Conservation (phyloP, 1,284 basidiomycete species). For the Rhizoctonia solani region DNA sequence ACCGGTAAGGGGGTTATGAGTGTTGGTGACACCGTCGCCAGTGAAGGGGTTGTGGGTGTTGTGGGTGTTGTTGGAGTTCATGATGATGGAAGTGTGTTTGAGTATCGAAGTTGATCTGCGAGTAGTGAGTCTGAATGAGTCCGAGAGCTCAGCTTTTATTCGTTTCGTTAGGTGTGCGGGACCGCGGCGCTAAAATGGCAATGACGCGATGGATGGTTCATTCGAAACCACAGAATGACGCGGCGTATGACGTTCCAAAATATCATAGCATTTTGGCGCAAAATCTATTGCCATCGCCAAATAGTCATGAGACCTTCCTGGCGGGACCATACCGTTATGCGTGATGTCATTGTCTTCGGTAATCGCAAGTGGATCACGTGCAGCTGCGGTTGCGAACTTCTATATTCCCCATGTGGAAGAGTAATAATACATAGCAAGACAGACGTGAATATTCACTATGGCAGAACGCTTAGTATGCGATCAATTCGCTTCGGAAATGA, state of each 20-base stretch:
- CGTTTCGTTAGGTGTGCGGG: neutral
- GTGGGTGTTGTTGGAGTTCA: neutral
- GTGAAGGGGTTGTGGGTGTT: conserved; percentile 27
- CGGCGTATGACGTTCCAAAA: no score
- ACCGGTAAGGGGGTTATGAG: conserved; percentile 19
- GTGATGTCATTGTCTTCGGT: neutral
- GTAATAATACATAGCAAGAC: neutral
- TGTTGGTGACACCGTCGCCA: conserved; percentile 17
- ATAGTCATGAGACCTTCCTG: neutral
- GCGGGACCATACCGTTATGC: neutral
- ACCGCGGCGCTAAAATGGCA: neutral
- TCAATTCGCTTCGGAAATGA: neutral
- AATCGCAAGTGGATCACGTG: neutral
- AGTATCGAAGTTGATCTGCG: neutral
- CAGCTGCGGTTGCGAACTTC: neutral
- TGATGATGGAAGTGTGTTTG: neutral
- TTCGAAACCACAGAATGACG: neutral
- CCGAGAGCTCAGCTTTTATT: no score
- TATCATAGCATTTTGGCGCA: no score
- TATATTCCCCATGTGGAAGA: neutral
- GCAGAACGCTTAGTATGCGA: neutral
- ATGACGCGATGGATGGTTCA: no score
- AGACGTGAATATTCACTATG: neutral
- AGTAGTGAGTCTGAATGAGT: no score
- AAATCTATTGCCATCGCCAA: no score